A percentile compares a stretch with the other conserved stretches of the same genome.
Evolutionary conservation across 2,329 filamentous ascomycete species (phyloP).

Genomic region (Ophiostoma australiae): DNA sequence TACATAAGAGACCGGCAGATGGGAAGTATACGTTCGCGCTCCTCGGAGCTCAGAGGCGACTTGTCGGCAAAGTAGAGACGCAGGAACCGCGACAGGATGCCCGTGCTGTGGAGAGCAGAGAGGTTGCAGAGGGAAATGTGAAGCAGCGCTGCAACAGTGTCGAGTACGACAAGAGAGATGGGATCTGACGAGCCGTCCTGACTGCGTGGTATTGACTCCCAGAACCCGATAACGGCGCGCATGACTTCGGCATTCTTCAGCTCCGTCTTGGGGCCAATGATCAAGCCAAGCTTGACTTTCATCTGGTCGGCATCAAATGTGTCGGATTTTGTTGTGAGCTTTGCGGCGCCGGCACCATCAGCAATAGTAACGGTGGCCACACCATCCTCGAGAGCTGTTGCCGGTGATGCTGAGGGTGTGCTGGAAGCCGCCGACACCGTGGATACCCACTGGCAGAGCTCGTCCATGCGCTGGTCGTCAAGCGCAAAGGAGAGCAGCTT

Average conservation of each 20-base stretch:
- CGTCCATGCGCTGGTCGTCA: constrained; percentile 68
- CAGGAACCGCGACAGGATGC: constrained; percentile 63
- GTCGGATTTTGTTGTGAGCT: not conserved
- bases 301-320: constrained; percentile 29
- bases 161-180: constrained; percentile 60
- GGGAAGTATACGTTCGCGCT: constrained; percentile 56
- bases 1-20: constrained; percentile 66
- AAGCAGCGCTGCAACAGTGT: constrained; percentile 55
- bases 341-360: not conserved
- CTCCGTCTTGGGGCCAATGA: constrained; percentile 48
- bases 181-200: constrained; percentile 38
- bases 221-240: constrained; percentile 57
- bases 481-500: constrained; percentile 75
- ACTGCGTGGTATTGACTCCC: constrained; percentile 55
- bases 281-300: constrained; percentile 41
- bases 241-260: constrained; percentile 60
- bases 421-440: not conserved
- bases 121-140: constrained; percentile 64
- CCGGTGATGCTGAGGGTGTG: not conserved
- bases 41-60: constrained; percentile 48
- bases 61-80: constrained; percentile 54
- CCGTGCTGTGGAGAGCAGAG: constrained; percentile 65
- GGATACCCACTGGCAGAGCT: constrained; percentile 56
- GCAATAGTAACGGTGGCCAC: not conserved
- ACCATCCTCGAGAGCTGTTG: not conserved